Percentiles rank a stretch among this genome's conserved stretches.
Conservation (phyloP, 129 eudicot species). For the Heracleum sosnowskyi region DNA sequence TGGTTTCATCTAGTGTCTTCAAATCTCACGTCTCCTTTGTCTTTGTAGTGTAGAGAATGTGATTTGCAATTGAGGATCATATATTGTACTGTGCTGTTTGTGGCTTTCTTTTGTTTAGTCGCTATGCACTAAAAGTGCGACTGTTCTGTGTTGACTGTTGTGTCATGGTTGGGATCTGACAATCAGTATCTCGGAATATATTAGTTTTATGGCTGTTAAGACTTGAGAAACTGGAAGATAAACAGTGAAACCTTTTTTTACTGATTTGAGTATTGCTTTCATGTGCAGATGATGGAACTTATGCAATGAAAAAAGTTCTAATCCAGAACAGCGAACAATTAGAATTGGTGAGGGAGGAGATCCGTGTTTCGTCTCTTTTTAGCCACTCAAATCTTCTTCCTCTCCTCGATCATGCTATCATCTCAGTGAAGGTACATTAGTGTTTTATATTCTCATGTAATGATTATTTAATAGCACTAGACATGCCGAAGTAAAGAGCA, state of each 20-base stretch:
- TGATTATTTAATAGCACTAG: not conserved
- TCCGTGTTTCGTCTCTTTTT: conserved; percentile 79
- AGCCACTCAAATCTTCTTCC: conserved; percentile 87
- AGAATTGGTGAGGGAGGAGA: conserved; percentile 93
- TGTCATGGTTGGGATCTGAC: not conserved
- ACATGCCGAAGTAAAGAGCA: not conserved
- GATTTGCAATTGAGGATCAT: not conserved
- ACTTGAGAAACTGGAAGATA: not conserved
- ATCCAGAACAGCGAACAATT: conserved; percentile 79
- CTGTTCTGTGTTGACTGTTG: not conserved
- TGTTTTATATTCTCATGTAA: not conserved
- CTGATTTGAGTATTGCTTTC: conserved; percentile 9
- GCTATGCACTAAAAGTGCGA: not conserved
- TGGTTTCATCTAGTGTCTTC: not conserved
- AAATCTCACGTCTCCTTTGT: not conserved
- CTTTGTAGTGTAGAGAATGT: not conserved
- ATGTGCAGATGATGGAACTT: conserved; percentile 89
- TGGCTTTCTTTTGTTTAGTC: not conserved
- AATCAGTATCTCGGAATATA: not conserved
- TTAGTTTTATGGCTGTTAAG: not conserved
- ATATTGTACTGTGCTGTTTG: not conserved
- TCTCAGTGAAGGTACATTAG: conserved; percentile 63
- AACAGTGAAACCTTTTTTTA: not conserved
- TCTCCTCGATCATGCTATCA: conserved; percentile 93
- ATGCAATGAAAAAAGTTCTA: conserved; percentile 95